phyloP scores from a whole-genome alignment of 2,329 filamentous ascomycete genomes.

The Sporothrix brasiliensis region DNA sequence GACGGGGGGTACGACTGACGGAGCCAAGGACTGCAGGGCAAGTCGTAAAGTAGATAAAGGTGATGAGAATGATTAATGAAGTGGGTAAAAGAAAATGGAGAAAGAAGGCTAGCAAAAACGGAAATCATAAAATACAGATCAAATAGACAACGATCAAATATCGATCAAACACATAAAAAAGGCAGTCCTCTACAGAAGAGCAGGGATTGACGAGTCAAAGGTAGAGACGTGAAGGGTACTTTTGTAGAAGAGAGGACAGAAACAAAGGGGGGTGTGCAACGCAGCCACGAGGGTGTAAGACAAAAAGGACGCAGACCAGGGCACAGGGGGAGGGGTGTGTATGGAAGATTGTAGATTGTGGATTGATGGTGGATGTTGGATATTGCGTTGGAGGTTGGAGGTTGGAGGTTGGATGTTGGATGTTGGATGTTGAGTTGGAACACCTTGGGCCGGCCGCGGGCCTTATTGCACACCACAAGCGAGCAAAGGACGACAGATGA shows the following conservation, averaged over 20 bases:
- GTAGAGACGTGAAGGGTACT: not conserved
- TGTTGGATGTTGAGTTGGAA: not conserved
- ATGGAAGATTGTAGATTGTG: not conserved
- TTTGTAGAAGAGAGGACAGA: not conserved
- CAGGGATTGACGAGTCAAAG: not conserved
- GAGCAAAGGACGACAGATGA: not conserved
- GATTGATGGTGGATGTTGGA: not conserved
- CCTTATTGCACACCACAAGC: constrained; percentile 21
- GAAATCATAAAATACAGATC: constrained; percentile 8
- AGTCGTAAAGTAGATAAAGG: not conserved
- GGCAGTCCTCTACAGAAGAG: not conserved
- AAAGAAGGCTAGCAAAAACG: too few species aligned
- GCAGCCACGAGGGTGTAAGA: constrained; percentile 5
- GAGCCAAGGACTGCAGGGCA: not conserved
- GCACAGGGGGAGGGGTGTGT: not conserved
- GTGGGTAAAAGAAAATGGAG: not conserved
- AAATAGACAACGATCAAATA: not conserved
- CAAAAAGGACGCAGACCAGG: constrained; percentile 11
- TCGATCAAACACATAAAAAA: constrained; percentile 1
- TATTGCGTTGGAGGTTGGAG: not conserved
- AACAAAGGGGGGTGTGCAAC: constrained; percentile 1
- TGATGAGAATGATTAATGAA: not conserved
- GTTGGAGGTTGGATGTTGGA: too few species aligned
- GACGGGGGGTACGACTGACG: not conserved
- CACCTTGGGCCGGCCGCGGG: constrained; percentile 1